Evolutionary conservation across 2,329 filamentous ascomycete genomes (phyloP), one percentile per base, ranked within the genome.

Genomic region (Colletotrichum musae): DNA sequence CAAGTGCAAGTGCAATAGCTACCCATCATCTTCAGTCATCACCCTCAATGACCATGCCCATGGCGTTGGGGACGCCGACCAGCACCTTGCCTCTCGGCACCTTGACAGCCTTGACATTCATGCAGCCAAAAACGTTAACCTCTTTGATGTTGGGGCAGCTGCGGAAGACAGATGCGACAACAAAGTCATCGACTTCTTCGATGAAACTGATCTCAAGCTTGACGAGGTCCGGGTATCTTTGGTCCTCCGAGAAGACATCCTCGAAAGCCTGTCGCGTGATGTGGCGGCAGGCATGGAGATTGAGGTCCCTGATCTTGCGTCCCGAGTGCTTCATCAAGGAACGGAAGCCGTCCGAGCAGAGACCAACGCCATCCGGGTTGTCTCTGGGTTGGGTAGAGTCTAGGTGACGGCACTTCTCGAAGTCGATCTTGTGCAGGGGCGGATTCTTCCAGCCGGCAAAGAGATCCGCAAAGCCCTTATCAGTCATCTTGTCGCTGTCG

Each of bases 261-360:
- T 93, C 89, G 68, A 97, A 94, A 0, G 93, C 90, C 16, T 87
- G 82, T 41, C 87, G 85, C 1, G 89, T 87, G 71, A 98, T 95
- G 77, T 97, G 92, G 3, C 95, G 91, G 76, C 94, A 97, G 0
- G 92, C 93, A 15, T 93, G 89, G n/a, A 98, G 84, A 75, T 97
- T 93, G 41, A 98, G 83, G 48, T 87, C 83, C 68, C 86, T 85
- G 2, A 98, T 80, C 12, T 81, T 84, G 1, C 81, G 77, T 4
- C 93, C 93, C 0, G 94, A 97, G 77, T 98, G 95, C 0, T 84
- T 82, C 93, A 98, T 97, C 51, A 98, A 81, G 0, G 94, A 93
- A 72, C 87, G 84, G 81, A 98, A 95, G 0, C 93, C 94, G 6
- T 87, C 81, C 0, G 90, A 92, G 60, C 92, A 94, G 39, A 98